phyloP scores from a whole-genome alignment of 495 filamentous ascomycete species.

The Lepidopterella palustris region DNA sequence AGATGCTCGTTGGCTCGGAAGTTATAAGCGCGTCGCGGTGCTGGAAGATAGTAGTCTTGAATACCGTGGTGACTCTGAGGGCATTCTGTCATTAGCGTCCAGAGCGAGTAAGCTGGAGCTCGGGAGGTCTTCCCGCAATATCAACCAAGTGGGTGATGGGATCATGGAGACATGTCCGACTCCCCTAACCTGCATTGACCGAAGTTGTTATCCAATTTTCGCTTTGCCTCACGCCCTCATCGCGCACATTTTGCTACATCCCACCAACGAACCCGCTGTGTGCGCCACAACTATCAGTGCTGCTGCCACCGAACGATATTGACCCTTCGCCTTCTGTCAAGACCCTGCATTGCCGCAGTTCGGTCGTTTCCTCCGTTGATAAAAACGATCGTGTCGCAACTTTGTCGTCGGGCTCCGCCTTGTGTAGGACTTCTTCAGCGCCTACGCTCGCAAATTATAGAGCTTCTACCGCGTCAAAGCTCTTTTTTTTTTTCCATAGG shows the following conservation, averaged over 20 bases:
- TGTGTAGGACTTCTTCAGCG: neutral
- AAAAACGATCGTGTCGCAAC: neutral
- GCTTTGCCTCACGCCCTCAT: neutral
- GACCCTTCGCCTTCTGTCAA: neutral
- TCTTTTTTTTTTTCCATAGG: neutral
- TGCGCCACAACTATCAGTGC: neutral
- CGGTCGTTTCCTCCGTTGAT: neutral
- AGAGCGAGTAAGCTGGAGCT: too few relatives aligned
- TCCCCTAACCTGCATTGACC: constrained; percentile 2
- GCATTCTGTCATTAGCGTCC: too few relatives aligned
- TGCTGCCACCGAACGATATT: neutral
- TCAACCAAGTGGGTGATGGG: neutral
- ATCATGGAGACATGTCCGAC: neutral
- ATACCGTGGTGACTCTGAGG: too few relatives aligned
- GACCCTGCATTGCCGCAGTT: neutral
- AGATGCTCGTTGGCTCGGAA: too few relatives aligned
- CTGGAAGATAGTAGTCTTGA: neutral
- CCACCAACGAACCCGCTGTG: neutral
- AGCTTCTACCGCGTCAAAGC: neutral
- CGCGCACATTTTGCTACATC: neutral
- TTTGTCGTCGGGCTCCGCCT: neutral
- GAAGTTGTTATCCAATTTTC: neutral
- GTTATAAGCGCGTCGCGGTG: too few relatives aligned
- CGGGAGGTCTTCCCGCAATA: neutral
- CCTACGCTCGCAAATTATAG: neutral